Percentiles rank a stretch among this genome's conserved stretches.
Conservation (phyloP, 176 grass and related monocot genomes). For the Lolium multiflorum region DNA sequence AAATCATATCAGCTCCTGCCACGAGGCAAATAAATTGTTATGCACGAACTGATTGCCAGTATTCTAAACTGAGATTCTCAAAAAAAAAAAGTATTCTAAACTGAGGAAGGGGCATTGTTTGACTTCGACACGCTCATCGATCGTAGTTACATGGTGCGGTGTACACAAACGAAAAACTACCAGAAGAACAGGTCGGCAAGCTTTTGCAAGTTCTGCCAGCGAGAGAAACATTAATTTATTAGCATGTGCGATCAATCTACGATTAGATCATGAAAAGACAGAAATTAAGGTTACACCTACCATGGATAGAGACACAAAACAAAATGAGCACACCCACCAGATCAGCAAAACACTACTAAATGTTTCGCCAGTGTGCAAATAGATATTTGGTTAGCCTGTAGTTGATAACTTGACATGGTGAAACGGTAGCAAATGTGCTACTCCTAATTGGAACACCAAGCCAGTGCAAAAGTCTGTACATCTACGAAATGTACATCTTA, state of each 20-base stretch:
- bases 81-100: neutral
- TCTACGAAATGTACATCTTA: neutral
- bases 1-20: neutral
- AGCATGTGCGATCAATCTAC: neutral
- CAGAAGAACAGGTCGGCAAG: neutral
- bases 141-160: neutral
- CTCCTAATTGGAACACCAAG: neutral
- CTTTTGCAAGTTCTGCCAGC: neutral
- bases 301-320: neutral
- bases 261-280: neutral
- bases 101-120: too few species aligned
- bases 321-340: neutral
- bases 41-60: neutral
- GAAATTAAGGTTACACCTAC: conserved; percentile 19
- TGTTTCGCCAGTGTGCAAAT: neutral
- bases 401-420: neutral
- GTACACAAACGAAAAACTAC: neutral
- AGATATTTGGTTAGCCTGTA: neutral
- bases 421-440: neutral
- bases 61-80: neutral
- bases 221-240: conserved; percentile 10
- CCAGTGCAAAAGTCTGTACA: neutral
- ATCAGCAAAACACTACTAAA: neutral
- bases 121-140: neutral
- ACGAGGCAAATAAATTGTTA: neutral